Conservation (phyloP, 2,329 filamentous ascomycete genomes). For the Pyricularia sp. region DNA sequence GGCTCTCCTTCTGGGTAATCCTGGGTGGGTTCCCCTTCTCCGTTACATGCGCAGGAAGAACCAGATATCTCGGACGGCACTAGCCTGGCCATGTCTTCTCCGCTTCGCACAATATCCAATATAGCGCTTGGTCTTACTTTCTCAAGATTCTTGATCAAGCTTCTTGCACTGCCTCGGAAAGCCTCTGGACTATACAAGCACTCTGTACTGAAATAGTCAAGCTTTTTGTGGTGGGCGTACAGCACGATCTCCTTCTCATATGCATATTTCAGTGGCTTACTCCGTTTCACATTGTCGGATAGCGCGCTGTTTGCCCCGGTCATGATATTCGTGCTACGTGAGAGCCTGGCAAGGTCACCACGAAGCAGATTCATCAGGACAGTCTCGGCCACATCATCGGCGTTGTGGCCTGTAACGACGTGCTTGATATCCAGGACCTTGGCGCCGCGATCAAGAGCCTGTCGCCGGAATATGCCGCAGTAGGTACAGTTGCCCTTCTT, state of each 20-base stretch:
- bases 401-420: conserved; percentile 95
- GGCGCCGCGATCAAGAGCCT: conserved; percentile 85
- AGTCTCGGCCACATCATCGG: conserved; percentile 93
- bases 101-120: conserved; percentile 83
- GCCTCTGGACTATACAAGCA: conserved; percentile 98
- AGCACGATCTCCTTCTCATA: conserved; percentile 99
- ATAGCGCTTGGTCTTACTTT: conserved; percentile 88
- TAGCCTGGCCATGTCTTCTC: conserved; percentile 90
- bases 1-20: conserved; percentile 12
- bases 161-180: conserved; percentile 82
- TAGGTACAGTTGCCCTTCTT: conserved; percentile 99
- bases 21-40: conserved; percentile 19
- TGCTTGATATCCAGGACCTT: conserved; percentile 79
- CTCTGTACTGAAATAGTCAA: conserved; percentile 97
- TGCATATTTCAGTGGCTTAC: conserved; percentile 93
- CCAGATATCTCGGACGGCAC: conserved; percentile 47
- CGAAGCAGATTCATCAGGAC: conserved; percentile 94
- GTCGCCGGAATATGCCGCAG: conserved; percentile 88
- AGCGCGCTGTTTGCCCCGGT: conserved; percentile 50
- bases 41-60: conserved; percentile 30
- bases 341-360: conserved; percentile 76
- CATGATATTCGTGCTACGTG: conserved; percentile 80
- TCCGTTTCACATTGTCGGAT: conserved; percentile 80
- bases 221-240: conserved; percentile 90
- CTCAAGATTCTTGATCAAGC: conserved; percentile 89